Percentiles rank a stretch among this genome's conserved stretches.
These are phyloP conservation scores for Rhizopogon salebrosus DNA, from an alignment of 768 basidiomycete species.

Conservation along the genomic window DNA sequence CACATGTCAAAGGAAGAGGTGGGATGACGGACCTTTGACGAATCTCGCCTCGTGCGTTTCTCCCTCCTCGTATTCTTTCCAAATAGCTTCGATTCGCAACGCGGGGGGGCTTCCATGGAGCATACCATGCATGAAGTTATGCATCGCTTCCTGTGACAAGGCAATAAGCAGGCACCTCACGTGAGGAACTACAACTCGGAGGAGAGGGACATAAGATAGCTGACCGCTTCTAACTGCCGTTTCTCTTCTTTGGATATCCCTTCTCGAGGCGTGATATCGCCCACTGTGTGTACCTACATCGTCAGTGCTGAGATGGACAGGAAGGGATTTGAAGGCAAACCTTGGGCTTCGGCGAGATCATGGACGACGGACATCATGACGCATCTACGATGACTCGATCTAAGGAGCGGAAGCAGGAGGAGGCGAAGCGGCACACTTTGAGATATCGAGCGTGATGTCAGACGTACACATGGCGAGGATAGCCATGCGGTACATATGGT, in stretches of 20 bases:
- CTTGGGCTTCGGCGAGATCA: conserved; percentile 94
- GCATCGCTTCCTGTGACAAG: conserved; percentile 85
- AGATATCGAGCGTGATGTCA: conserved; percentile 62
- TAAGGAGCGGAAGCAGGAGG: not conserved
- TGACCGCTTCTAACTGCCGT: conserved; percentile 63
- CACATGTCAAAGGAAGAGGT: not conserved
- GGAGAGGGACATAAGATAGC: conserved; percentile 7
- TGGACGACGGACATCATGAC: conserved; percentile 91
- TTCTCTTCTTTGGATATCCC: conserved; percentile 83
- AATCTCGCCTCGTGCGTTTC: conserved; percentile 72
- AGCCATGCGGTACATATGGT: conserved; percentile 98
- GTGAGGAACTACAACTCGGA: not conserved
- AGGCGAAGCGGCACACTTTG: conserved; percentile 49
- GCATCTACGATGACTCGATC: conserved; percentile 44
- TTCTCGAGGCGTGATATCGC: conserved; percentile 90
- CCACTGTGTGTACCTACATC: conserved; percentile 43
- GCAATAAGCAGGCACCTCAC: not conserved
- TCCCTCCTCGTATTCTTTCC: conserved; percentile 84
- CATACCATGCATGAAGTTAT: conserved; percentile 86
- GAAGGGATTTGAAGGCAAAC: conserved; percentile 27
- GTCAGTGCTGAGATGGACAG: not conserved
- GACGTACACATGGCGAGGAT: conserved; percentile 87
- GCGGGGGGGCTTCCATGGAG: conserved; percentile 71
- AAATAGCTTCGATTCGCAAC: conserved; percentile 60
- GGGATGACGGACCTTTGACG: conserved; percentile 62